Conservation (phyloP, 495 filamentous ascomycete genomes). For the Talaromyces adpressus region DNA sequence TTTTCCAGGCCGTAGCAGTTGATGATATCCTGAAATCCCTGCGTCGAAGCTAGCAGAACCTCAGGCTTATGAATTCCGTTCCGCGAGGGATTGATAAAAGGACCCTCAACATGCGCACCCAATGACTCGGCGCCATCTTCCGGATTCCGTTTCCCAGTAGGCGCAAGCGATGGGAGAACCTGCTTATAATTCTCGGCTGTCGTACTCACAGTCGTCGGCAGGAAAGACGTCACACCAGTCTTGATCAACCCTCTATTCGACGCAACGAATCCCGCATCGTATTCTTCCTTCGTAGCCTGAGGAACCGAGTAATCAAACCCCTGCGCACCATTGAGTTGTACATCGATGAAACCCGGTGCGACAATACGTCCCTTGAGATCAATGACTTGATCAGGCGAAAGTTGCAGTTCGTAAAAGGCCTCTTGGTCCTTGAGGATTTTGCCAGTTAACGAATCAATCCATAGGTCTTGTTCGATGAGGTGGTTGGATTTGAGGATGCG, state of each 20-base stretch:
- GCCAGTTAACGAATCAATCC: conserved; percentile 68
- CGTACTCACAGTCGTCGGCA: conserved; percentile 69
- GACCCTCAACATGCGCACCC: conserved; percentile 79
- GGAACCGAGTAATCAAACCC: conserved; percentile 82
- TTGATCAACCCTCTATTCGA: conserved; percentile 62
- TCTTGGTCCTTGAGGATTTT: conserved; percentile 70
- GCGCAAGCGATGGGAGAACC: conserved; percentile 66
- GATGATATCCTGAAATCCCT: conserved; percentile 47
- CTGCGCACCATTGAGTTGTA: conserved; percentile 78
- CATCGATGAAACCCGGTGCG: conserved; percentile 76
- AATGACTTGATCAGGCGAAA: conserved; percentile 46
- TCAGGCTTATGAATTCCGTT: conserved; percentile 65
- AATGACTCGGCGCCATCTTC: conserved; percentile 70
- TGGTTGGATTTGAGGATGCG: conserved; percentile 55
- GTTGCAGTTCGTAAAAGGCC: conserved; percentile 64
- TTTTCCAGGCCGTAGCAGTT: conserved; percentile 64
- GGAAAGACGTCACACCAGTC: conserved; percentile 77
- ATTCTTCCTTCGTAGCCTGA: conserved; percentile 52
- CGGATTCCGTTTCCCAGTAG: conserved; percentile 44
- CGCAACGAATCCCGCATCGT: conserved; percentile 56
- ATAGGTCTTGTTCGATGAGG: conserved; percentile 66
- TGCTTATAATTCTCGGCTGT: conserved; percentile 61
- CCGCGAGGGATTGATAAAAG: conserved; percentile 66
- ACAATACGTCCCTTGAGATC: conserved; percentile 74
- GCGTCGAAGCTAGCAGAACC: conserved; percentile 49